A percentile compares a stretch with the other conserved stretches of the same genome.
These are phyloP conservation scores for Volvox africanus DNA, from an alignment of 139 green algal species.

Conservation along the genomic window DNA sequence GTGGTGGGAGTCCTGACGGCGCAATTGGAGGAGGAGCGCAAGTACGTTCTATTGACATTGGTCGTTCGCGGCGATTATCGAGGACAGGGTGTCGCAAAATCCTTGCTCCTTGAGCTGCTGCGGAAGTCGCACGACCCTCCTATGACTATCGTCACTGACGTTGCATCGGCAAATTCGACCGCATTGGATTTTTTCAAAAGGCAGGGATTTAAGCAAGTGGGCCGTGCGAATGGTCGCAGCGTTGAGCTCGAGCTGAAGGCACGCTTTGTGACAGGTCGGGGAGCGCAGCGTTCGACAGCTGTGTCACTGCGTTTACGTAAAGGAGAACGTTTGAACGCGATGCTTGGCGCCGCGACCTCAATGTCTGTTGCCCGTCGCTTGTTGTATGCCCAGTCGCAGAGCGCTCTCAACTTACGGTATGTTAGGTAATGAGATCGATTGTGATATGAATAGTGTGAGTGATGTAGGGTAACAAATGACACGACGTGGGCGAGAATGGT, in stretches of 20 bases:
- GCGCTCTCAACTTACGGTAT: too few species aligned
- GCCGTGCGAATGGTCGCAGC: not conserved
- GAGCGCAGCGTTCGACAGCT: too few species aligned
- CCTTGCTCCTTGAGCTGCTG: not conserved
- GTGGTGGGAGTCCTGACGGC: slow-evolving; percentile 25
- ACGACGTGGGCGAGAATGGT: too few species aligned
- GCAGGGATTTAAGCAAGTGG: slow-evolving; percentile 9
- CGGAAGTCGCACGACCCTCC: not conserved
- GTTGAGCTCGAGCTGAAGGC: slow-evolving; percentile 17
- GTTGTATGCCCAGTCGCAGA: too few species aligned
- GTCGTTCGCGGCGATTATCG: not conserved
- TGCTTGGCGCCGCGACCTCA: too few species aligned
- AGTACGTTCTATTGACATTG: not conserved
- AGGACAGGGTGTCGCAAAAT: not conserved
- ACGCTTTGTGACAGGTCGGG: not conserved
- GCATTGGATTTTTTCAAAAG: slow-evolving; percentile 34
- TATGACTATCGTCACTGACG: slow-evolving; percentile 1
- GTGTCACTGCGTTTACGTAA: too few species aligned
- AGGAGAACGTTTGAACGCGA: too few species aligned
- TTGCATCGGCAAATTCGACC: not conserved
- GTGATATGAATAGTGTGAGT: too few species aligned
- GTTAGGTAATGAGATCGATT: too few species aligned
- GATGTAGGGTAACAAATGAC: too few species aligned
- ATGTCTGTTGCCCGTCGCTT: too few species aligned
- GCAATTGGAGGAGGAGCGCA: not conserved